Evolutionary conservation across 345 rosid species (phyloP).

Genomic region (Aquilaria malaccensis): DNA sequence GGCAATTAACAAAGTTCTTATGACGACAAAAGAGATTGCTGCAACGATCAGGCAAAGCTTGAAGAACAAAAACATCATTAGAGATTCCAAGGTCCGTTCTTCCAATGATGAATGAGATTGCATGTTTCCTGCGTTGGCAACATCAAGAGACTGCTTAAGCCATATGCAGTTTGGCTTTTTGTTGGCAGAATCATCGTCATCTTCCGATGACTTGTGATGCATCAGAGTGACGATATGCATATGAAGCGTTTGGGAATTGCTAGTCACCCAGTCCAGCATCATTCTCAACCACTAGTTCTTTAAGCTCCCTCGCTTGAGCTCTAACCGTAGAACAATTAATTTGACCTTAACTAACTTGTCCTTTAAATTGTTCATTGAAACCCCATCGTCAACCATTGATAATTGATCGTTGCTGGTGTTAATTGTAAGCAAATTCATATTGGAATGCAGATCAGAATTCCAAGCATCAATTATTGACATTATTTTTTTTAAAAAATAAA

Average conservation of each 20-base stretch:
- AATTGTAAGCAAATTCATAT: conserved; percentile 49
- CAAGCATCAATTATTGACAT: too few relatives aligned
- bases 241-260: conserved; percentile 38
- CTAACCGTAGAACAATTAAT: conserved; percentile 42
- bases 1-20: too few relatives aligned
- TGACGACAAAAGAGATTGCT: too few relatives aligned
- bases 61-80: background rate
- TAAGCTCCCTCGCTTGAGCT: conserved; percentile 31
- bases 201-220: conserved; percentile 21
- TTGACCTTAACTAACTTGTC: conserved; percentile 40
- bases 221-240: conserved; percentile 28
- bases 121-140: conserved; percentile 36
- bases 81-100: conserved; percentile 26
- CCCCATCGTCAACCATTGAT: conserved; percentile 53
- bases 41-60: too few relatives aligned
- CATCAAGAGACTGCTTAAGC: conserved; percentile 51
- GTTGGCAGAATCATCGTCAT: conserved; percentile 12
- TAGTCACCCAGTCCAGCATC: conserved; percentile 32
- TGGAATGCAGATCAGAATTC: conserved; percentile 30
- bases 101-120: conserved; percentile 41
- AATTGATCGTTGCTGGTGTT: conserved; percentile 59
- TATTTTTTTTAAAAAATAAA: background rate
- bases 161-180: conserved; percentile 16
- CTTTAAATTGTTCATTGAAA: conserved; percentile 32
- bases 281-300: conserved; percentile 46